A percentile compares a stretch with the other conserved stretches of the same genome.
phyloP scores from a whole-genome alignment of 345 rosid species.

The Boechera stricta region DNA sequence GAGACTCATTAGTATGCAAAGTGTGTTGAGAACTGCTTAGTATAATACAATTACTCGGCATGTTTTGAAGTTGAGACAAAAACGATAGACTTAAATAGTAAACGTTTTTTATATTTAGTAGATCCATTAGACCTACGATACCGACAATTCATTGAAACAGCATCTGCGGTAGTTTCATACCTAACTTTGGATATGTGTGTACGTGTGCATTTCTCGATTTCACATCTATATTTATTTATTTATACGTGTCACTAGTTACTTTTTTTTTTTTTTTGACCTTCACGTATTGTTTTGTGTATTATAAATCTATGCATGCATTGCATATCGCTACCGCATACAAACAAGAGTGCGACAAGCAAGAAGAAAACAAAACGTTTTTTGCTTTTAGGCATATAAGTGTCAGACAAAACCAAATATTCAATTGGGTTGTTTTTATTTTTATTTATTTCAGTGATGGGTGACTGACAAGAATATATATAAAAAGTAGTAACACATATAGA shows the following conservation, averaged over 20 bases:
- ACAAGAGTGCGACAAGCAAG: conserved; percentile 30
- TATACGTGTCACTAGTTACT: neutral
- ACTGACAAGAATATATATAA: conserved; percentile 16
- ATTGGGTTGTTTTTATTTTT: conserved; percentile 6
- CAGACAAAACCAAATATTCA: conserved; percentile 22
- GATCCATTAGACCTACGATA: conserved; percentile 21
- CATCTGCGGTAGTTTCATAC: conserved; percentile 29
- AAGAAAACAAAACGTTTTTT: conserved; percentile 38
- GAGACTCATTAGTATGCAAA: neutral
- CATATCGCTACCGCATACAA: conserved; percentile 8
- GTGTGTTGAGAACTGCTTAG: neutral
- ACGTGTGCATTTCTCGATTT: conserved; percentile 42
- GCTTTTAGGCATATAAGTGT: conserved; percentile 35
- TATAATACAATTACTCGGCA: neutral
- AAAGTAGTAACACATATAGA: neutral
- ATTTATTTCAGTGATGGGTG: conserved; percentile 30
- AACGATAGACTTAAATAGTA: neutral
- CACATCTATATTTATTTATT: conserved; percentile 16
- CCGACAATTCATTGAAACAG: conserved; percentile 28
- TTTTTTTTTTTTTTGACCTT: neutral
- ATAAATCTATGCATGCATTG: conserved; percentile 29
- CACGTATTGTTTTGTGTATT: conserved; percentile 8
- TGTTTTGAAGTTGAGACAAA: conserved; percentile 26
- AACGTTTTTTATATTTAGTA: neutral
- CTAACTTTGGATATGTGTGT: conserved; percentile 38